Conservation (phyloP, 352 stramenopile species). For the Pythium phragmitis region DNA sequence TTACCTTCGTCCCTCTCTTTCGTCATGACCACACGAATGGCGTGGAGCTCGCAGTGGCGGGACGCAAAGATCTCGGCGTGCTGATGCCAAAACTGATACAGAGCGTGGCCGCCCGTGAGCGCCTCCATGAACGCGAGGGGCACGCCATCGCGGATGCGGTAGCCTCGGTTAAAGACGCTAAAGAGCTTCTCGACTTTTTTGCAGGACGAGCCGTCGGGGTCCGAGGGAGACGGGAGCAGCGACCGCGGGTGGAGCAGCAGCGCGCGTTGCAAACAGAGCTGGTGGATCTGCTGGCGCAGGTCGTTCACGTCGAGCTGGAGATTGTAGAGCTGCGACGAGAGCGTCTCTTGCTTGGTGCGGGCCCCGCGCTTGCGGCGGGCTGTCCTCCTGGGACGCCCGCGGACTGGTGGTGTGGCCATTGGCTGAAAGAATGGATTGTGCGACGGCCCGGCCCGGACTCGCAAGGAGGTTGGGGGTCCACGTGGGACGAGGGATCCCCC, state of each 20-base stretch:
- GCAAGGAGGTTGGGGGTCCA: not conserved
- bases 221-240: not conserved
- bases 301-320: constrained; percentile 24
- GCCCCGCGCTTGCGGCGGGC: not conserved
- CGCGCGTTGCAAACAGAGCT: constrained; percentile 1
- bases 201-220: constrained; percentile 1
- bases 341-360: not conserved
- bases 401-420: not conserved
- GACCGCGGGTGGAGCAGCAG: not conserved
- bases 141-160: not conserved
- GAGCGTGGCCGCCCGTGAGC: no score
- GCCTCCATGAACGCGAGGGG: not conserved
- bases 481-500: not conserved
- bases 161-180: not conserved
- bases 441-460: not conserved
- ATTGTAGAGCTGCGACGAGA: constrained; percentile 14
- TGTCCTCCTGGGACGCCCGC: not conserved
- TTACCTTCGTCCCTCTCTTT: no score
- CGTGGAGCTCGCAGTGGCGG: no score
- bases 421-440: not conserved
- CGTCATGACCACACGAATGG: no score
- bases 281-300: constrained; percentile 16
- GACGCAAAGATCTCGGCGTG: constrained; percentile 11
- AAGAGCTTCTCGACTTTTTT: not conserved
- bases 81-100: not conserved